These are phyloP conservation scores for Xanthoconium separans DNA, from an alignment of 1,284 basidiomycete species.

Conservation along the genomic window DNA sequence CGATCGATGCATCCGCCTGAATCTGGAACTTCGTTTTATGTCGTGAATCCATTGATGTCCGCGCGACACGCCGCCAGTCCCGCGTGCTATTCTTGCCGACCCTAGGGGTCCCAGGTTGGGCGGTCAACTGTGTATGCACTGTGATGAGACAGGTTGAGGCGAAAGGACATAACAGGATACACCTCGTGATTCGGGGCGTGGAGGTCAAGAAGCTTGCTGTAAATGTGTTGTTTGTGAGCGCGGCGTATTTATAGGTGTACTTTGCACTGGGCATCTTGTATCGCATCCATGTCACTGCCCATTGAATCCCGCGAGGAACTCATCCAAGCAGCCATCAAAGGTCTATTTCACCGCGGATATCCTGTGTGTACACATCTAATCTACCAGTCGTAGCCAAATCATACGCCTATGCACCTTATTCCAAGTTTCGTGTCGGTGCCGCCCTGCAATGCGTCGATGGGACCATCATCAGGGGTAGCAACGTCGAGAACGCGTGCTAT, in stretches of 20 bases:
- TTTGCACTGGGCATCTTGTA: background rate
- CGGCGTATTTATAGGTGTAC: too few relatives aligned
- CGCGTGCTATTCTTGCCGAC: constrained; percentile 51
- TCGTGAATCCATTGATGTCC: constrained; percentile 16
- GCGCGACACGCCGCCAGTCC: constrained; percentile 36
- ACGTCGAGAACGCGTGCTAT: constrained; percentile 91
- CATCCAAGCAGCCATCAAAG: constrained; percentile 22
- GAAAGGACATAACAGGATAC: constrained; percentile 14
- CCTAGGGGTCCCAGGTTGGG: constrained; percentile 74
- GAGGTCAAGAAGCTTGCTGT: too few relatives aligned
- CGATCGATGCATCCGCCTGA: background rate
- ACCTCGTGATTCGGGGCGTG: background rate
- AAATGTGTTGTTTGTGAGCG: too few relatives aligned
- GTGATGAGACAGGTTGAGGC: constrained; percentile 60
- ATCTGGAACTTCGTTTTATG: constrained; percentile 14
- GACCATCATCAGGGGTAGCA: constrained; percentile 77
- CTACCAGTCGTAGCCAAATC: constrained; percentile 45
- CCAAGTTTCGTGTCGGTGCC: constrained; percentile 88
- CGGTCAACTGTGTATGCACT: constrained; percentile 62
- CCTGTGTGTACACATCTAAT: background rate
- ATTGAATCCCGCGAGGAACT: constrained; percentile 11
- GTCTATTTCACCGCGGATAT: background rate
- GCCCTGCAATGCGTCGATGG: constrained; percentile 73
- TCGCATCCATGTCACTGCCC: constrained; percentile 6
- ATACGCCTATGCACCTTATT: constrained; percentile 72